Percentiles rank a stretch among this genome's conserved stretches.
These are phyloP conservation scores for Magnusiomyces sp. DNA, from an alignment of 1,139 yeast genomes.

Conservation along the genomic window DNA sequence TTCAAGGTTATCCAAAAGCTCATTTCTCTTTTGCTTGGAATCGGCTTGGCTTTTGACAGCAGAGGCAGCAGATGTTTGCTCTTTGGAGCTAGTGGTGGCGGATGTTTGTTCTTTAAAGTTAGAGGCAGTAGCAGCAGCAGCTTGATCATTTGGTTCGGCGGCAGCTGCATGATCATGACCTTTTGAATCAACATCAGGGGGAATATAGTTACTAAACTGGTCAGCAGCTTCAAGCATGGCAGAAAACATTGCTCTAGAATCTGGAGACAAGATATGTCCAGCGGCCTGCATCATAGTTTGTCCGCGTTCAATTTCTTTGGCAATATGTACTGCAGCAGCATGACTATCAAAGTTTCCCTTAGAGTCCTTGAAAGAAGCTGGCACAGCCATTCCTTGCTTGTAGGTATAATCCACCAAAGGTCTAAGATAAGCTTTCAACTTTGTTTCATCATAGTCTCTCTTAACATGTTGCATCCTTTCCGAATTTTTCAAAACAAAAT, in stretches of 20 bases:
- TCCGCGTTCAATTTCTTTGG: background rate
- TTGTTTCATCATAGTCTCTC: background rate
- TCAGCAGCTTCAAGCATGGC: background rate
- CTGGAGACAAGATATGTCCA: background rate
- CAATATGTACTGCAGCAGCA: background rate
- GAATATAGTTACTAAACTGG: background rate
- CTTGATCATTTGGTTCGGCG: no score
- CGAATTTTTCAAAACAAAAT: no score
- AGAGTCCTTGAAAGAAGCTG: background rate
- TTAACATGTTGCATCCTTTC: background rate
- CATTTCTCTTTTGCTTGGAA: background rate
- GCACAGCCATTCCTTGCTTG: background rate
- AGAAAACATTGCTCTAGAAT: background rate
- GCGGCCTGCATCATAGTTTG: background rate
- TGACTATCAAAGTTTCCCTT: background rate
- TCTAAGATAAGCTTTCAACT: background rate
- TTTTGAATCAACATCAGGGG: background rate
- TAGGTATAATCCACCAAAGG: background rate
- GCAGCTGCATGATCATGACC: no score
- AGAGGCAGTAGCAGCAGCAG: background rate
- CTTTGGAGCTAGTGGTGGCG: no score
- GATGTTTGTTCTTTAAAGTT: no score
- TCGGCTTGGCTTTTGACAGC: background rate
- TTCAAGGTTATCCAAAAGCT: background rate
- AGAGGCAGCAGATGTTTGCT: background rate